Conservation (phyloP, 257 asterid genomes). For the Primulina tabacum region DNA sequence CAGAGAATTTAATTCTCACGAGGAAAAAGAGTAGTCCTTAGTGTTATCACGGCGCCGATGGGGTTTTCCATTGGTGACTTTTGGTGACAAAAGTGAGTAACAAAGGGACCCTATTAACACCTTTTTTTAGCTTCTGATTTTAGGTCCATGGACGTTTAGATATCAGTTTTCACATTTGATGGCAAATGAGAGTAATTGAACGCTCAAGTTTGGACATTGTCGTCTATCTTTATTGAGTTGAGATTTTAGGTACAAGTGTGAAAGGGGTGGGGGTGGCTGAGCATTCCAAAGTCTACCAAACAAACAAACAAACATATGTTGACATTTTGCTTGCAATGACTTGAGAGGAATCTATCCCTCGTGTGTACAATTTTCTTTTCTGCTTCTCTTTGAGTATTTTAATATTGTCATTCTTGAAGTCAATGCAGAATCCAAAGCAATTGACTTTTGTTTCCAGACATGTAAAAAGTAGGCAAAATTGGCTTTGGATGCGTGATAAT, state of each 20-base stretch:
- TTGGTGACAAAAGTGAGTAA: constrained; percentile 19
- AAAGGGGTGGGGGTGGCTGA: constrained; percentile 27
- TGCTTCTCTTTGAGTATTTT: constrained; percentile 27
- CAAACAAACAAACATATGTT: constrained; percentile 19
- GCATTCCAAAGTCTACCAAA: constrained; percentile 22
- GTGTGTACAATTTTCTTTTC: constrained; percentile 25
- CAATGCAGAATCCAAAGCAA: constrained; percentile 58
- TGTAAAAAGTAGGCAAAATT: background rate
- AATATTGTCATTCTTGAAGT: constrained; percentile 31
- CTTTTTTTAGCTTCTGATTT: constrained; percentile 11
- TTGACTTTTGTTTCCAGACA: constrained; percentile 30
- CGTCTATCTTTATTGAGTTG: background rate
- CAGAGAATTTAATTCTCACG: constrained; percentile 28
- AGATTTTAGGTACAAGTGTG: constrained; percentile 16
- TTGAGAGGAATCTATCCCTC: constrained; percentile 36
- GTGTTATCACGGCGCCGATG: constrained; percentile 30
- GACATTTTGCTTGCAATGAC: constrained; percentile 24
- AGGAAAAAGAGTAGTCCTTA: constrained; percentile 33
- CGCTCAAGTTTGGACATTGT: too few species aligned
- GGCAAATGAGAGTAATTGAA: too few species aligned
- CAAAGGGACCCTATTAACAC: constrained; percentile 39
- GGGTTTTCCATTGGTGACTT: constrained; percentile 24
- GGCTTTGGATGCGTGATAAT: constrained; percentile 41
- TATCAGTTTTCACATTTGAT: background rate
- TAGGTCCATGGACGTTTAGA: background rate